phyloP scores from a whole-genome alignment of 139 green algal genomes.

The Ettlia oleoabundans region DNA sequence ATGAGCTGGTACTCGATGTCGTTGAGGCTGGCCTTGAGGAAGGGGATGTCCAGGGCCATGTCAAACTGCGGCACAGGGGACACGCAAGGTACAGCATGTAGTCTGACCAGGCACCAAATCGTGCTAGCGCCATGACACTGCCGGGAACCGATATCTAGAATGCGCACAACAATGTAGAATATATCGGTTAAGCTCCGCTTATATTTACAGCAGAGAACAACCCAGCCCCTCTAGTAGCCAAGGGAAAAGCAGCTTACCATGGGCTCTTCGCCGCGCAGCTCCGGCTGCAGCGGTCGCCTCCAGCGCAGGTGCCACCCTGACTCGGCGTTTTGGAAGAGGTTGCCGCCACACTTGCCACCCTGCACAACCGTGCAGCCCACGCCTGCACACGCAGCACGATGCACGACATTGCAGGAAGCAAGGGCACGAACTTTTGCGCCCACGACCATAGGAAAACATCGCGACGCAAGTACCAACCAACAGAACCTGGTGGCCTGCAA shows the following conservation, averaged over 20 bases:
- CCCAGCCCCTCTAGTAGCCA: no score
- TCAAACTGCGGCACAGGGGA: constrained; percentile 39
- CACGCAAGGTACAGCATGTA: background rate
- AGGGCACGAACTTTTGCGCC: no score
- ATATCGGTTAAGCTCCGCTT: no score
- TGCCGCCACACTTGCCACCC: constrained; percentile 47
- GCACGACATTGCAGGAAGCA: no score
- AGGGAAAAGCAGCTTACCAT: constrained; percentile 4
- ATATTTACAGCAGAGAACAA: background rate
- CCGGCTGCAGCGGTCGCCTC: constrained; percentile 36
- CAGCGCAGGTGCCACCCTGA: constrained; percentile 42
- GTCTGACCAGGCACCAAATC: background rate
- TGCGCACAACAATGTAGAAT: background rate
- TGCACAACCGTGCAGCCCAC: constrained; percentile 47
- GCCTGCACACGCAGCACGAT: no score
- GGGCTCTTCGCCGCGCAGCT: constrained; percentile 13
- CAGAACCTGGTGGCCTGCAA: no score
- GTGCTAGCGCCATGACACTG: background rate
- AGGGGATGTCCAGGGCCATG: constrained; percentile 63
- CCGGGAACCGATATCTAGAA: background rate
- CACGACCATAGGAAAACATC: no score
- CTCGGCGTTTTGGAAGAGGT: constrained; percentile 65
- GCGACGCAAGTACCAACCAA: no score
- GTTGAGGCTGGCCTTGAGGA: constrained; percentile 59
- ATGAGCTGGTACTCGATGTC: constrained; percentile 81